Evolutionary conservation across 306 rosid species (phyloP), one percentile per base, ranked within the genome.

Genomic region (Cyamopsis tetragonoloba): DNA sequence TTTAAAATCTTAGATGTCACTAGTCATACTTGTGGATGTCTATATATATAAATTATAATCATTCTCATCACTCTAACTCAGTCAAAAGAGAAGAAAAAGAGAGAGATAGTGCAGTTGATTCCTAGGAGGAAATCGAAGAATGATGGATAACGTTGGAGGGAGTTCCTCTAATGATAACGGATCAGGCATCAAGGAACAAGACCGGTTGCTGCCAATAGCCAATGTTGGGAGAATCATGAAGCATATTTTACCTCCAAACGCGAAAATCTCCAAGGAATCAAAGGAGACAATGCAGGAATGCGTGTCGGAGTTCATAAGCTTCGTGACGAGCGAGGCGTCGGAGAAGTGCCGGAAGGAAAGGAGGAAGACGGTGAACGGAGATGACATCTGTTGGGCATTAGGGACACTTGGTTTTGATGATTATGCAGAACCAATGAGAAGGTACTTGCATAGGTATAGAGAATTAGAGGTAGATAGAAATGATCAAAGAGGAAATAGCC

Each of bases 261-360:
- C 98, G 0, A 92, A 92, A 74, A 79, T 92, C 77, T 89, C 98
- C 0, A 92, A 92, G 79, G 98, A 92, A 59, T 91, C 91, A 0
- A 92, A 92, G 75, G 98, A 92, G 58, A 92, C 92, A 50, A 87
- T 87, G 98, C 98, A 92, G 26, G 96, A 89, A 48, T 92, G 96
- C 8, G 98, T 81, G 26, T 92, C 98, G 0, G 96, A 92, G 92
- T 92, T 92, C 84, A 87, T 92, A 68, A 84, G 96, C 73, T 92
- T 89, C 24, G 98, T 89, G 6, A 92, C 98, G 0, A 89, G 98
- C n/a, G 98, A 92, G 35, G 98, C 98, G 0, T 87, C 98, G 0
- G 96, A 92, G 19, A 92, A 85, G 84, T 89, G 98, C 58, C 81
- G 85, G 53, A 85, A 87, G 44, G 98, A 92, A 80, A 87, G 90